Conservation (phyloP, 352 stramenopile genomes). For the Phytopythium delawarense region DNA sequence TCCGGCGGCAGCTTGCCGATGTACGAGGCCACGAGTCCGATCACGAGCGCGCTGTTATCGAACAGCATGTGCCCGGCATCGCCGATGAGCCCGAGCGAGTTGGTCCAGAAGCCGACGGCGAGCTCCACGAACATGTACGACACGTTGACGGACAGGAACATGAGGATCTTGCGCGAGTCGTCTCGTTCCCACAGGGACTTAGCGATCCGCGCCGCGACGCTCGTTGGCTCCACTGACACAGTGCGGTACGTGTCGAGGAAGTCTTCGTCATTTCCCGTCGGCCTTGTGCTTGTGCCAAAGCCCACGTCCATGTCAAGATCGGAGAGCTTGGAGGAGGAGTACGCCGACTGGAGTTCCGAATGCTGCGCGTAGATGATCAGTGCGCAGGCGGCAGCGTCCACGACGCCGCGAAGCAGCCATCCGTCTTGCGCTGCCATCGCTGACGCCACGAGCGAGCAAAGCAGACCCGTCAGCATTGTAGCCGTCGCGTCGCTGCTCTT, state of each 20-base stretch:
- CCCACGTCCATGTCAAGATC: conserved; percentile 14
- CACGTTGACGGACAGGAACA: conserved; percentile 79
- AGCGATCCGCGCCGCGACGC: conserved; percentile 20
- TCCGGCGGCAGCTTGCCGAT: conserved; percentile 71
- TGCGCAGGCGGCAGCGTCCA: background rate
- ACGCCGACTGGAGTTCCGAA: background rate
- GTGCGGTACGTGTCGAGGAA: conserved; percentile 45
- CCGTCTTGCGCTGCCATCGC: background rate
- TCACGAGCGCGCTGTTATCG: conserved; percentile 82
- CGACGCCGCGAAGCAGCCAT: background rate
- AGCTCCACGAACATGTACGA: conserved; percentile 89
- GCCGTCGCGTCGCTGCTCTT: background rate
- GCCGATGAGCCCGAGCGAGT: conserved; percentile 82
- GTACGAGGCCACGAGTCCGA: conserved; percentile 81
- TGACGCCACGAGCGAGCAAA: background rate
- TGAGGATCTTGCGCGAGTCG: conserved; percentile 72
- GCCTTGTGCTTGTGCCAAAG: conserved; percentile 17
- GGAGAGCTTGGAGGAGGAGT: background rate
- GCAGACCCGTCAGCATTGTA: background rate
- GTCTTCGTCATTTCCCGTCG: conserved; percentile 12
- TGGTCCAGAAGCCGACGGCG: conserved; percentile 75
- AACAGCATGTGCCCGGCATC: conserved; percentile 90
- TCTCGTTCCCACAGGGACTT: conserved; percentile 45
- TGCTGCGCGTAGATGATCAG: background rate
- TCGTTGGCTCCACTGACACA: conserved; percentile 4